These are phyloP conservation scores for Geotrichum ghanense DNA, from an alignment of 805 yeast species.

Conservation along the genomic window DNA sequence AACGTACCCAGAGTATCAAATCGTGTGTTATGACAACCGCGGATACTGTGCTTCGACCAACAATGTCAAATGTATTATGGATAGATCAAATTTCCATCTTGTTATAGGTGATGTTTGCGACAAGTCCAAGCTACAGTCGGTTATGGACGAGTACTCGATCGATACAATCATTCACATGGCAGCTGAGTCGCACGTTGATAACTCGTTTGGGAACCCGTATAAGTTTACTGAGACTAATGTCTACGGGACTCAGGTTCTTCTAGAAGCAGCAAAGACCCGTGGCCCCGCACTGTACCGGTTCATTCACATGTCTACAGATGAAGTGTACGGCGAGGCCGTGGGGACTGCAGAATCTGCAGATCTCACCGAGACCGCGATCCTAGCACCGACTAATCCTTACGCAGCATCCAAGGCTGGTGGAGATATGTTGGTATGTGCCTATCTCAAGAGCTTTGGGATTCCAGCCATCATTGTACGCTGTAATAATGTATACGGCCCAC, in stretches of 20 bases:
- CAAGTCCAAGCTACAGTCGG: slow-evolving; percentile 13
- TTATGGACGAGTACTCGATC: slow-evolving; percentile 18
- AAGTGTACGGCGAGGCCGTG: slow-evolving; percentile 42
- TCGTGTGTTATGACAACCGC: slow-evolving; percentile 37
- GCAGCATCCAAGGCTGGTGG: slow-evolving; percentile 46
- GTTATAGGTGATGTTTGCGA: slow-evolving; percentile 29
- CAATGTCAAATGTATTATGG: slow-evolving; percentile 22
- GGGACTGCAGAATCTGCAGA: slow-evolving; percentile 17
- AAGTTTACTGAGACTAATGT: slow-evolving; percentile 36
- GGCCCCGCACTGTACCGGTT: slow-evolving; percentile 17
- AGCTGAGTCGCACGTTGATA: slow-evolving; percentile 46
- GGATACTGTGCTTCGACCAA: slow-evolving; percentile 33
- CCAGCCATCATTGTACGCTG: slow-evolving; percentile 35
- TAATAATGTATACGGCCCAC: slow-evolving; percentile 43
- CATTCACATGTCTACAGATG: slow-evolving; percentile 47
- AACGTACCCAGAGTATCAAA: slow-evolving; percentile 21
- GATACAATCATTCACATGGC: slow-evolving; percentile 38
- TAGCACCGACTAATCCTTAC: slow-evolving; percentile 47
- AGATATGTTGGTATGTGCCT: slow-evolving; percentile 38
- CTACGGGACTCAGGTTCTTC: slow-evolving; percentile 35
- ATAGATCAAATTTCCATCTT: slow-evolving; percentile 19
- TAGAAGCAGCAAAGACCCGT: slow-evolving; percentile 30
- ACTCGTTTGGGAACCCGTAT: slow-evolving; percentile 35
- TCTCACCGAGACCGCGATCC: slow-evolving; percentile 25
- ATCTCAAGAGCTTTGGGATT: slow-evolving; percentile 31